A percentile compares a stretch with the other conserved stretches of the same genome.
These are phyloP conservation scores for Thielaviopsis cerberus DNA, from an alignment of 2,329 filamentous ascomycete genomes.

Conservation along the genomic window DNA sequence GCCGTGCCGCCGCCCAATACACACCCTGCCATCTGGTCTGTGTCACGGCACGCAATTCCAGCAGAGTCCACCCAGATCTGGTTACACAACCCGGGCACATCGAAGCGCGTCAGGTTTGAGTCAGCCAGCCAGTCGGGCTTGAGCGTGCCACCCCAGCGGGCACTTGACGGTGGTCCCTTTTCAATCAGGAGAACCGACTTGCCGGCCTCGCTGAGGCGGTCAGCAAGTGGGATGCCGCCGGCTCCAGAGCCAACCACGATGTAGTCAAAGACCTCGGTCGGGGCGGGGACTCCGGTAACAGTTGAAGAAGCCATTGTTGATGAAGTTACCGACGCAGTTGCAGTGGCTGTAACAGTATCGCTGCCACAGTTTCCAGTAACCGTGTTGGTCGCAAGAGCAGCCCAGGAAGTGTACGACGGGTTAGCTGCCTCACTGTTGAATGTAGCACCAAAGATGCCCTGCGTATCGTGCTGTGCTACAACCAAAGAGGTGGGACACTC, in stretches of 20 bases:
- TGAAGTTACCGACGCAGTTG: constrained; percentile 12
- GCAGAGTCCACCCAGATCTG: constrained; percentile 46
- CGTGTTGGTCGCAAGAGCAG: constrained; percentile 25
- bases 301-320: constrained; percentile 19
- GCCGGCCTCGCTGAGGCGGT: constrained; percentile 38
- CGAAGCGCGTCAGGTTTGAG: constrained; percentile 48
- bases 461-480: constrained; percentile 33
- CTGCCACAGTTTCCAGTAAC: constrained; percentile 19
- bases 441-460: constrained; percentile 25
- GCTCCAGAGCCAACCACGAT: constrained; percentile 46
- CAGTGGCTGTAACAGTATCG: neutral
- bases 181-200: constrained; percentile 46
- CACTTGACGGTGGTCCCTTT: constrained; percentile 41
- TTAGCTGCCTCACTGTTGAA: constrained; percentile 17
- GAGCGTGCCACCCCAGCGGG: constrained; percentile 44
- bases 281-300: constrained; percentile 1
- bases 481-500: constrained; percentile 25
- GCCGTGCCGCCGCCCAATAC: constrained; percentile 49
- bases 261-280: constrained; percentile 29
- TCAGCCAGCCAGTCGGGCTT: constrained; percentile 42
- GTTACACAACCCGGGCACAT: constrained; percentile 53
- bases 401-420: constrained; percentile 23
- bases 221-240: constrained; percentile 40
- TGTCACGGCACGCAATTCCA: constrained; percentile 48
- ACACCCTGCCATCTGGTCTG: constrained; percentile 56